Conservation (phyloP, 768 basidiomycete genomes). For the Auricularia sp. region DNA sequence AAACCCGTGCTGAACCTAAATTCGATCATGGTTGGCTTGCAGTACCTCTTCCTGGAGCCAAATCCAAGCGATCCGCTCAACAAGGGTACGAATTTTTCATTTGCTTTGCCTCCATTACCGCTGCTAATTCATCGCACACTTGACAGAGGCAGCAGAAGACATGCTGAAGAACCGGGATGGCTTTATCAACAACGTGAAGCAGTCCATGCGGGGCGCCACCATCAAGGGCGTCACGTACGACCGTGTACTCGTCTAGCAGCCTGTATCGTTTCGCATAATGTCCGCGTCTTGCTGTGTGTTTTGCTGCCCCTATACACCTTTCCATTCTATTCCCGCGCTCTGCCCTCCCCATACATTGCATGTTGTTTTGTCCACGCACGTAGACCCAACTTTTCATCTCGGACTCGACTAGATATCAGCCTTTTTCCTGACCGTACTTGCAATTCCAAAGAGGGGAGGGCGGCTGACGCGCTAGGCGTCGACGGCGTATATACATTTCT, state of each 20-base stretch:
- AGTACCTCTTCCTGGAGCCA: slow-evolving; percentile 97
- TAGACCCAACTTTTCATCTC: no score
- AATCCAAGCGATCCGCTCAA: slow-evolving; percentile 98
- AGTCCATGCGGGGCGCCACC: slow-evolving; percentile 70
- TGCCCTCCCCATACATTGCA: no score
- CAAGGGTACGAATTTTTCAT: slow-evolving; percentile 61
- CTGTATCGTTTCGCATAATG: background rate
- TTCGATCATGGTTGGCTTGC: slow-evolving; percentile 95
- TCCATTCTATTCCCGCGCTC: no score
- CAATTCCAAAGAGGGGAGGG: no score
- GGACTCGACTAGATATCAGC: no score
- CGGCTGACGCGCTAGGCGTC: no score
- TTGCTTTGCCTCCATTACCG: background rate
- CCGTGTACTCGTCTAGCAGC: slow-evolving; percentile 47
- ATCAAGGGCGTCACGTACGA: slow-evolving; percentile 77
- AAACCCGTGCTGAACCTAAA: slow-evolving; percentile 97
- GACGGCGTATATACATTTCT: no score
- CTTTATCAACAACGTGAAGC: slow-evolving; percentile 79
- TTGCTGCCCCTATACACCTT: no score
- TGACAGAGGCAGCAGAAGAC: slow-evolving; percentile 88
- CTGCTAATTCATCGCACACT: slow-evolving; percentile 11
- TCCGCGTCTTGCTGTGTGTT: background rate
- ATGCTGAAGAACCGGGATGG: slow-evolving; percentile 78
- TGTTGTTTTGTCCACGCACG: no score
- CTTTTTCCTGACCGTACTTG: no score